Percentiles rank a stretch among this genome's conserved stretches.
phyloP scores from a whole-genome alignment of 2,329 filamentous ascomycete species.

The Stromatinia cepivora region DNA sequence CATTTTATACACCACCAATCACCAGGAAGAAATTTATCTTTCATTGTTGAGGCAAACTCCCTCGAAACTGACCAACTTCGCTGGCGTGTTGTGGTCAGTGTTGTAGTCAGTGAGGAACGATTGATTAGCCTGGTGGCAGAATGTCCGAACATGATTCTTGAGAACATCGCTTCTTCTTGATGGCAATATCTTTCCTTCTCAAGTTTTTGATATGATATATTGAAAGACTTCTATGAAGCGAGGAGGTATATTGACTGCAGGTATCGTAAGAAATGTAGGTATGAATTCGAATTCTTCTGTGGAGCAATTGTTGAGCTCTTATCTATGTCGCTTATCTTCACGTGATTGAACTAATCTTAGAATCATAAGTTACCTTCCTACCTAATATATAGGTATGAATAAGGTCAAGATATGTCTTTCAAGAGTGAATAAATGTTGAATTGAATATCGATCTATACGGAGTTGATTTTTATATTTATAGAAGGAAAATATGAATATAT shows the following conservation, averaged over 20 bases:
- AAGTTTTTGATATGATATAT: no score
- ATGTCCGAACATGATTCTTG: background rate
- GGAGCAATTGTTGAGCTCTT: background rate
- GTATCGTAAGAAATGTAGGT: background rate
- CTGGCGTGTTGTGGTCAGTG: background rate
- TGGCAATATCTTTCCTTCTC: background rate
- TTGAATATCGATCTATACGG: background rate
- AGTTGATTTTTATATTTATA: background rate
- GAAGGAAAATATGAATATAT: background rate
- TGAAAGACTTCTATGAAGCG: background rate
- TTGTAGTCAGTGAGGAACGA: background rate
- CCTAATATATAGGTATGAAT: background rate
- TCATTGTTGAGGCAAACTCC: background rate
- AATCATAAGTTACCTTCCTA: background rate
- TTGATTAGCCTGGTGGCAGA: background rate
- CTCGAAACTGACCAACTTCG: background rate
- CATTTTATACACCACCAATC: background rate
- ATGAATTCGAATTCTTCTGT: background rate
- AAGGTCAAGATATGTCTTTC: background rate
- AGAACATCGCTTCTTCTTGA: background rate
- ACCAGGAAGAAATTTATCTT: background rate
- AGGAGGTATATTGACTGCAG: background rate
- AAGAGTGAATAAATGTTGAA: background rate
- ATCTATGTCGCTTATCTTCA: constrained; percentile 3
- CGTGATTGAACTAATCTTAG: background rate